Conservation (phyloP, 805 yeast species). For the Wickerhamomyces sydowiorum region DNA sequence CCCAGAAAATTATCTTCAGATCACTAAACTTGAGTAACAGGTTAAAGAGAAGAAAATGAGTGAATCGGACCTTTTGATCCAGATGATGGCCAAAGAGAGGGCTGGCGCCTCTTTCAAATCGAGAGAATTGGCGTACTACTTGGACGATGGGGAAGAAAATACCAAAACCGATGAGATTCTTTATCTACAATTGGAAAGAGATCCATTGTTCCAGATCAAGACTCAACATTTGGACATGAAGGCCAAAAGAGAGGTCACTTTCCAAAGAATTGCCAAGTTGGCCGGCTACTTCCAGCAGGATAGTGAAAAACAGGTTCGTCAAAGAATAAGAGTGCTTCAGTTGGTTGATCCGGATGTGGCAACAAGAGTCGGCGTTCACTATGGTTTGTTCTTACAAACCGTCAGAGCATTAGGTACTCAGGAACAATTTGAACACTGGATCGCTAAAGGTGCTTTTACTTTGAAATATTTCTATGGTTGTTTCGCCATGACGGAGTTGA, state of each 20-base stretch:
- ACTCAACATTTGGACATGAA: slow-evolving; percentile 47
- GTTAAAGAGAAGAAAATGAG: too few species aligned
- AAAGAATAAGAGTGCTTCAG: slow-evolving; percentile 48
- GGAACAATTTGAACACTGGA: slow-evolving; percentile 77
- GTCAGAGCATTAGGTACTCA: slow-evolving; percentile 78
- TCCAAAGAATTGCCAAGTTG: slow-evolving; percentile 48
- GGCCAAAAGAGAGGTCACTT: slow-evolving; percentile 51
- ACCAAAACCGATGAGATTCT: slow-evolving; percentile 39
- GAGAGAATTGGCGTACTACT: slow-evolving; percentile 40
- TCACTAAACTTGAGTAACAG: too few species aligned
- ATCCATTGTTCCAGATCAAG: slow-evolving; percentile 47
- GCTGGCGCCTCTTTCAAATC: slow-evolving; percentile 30
- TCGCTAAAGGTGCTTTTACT: slow-evolving; percentile 42
- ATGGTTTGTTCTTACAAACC: slow-evolving; percentile 72
- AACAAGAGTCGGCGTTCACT: slow-evolving; percentile 78
- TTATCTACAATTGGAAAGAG: slow-evolving; percentile 54
- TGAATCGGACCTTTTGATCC: not conserved
- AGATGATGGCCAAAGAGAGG: slow-evolving; percentile 31
- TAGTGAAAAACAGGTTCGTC: slow-evolving; percentile 34
- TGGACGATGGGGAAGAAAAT: slow-evolving; percentile 40
- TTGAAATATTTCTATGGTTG: slow-evolving; percentile 59
- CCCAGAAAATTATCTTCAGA: too few species aligned
- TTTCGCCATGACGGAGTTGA: slow-evolving; percentile 90
- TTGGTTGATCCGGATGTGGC: slow-evolving; percentile 68
- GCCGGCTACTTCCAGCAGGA: slow-evolving; percentile 32